Base-by-base conservation (phyloP, 495 filamentous ascomycete genomes). In the Penicillium salamii region DNA sequence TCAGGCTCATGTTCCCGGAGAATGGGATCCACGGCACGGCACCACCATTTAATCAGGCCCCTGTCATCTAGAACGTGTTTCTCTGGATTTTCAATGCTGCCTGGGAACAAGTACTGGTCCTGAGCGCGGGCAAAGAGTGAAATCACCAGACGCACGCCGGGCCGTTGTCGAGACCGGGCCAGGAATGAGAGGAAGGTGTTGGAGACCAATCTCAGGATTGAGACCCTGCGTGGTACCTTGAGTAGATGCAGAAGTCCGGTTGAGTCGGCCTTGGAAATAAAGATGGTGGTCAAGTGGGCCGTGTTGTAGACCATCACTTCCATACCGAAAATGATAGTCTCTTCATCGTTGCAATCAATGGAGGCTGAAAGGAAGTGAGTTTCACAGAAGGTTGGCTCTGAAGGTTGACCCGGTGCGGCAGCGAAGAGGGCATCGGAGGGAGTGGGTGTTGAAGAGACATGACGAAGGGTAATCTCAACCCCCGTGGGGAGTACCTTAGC, bases 21-120 rank as follows among this genome's bases (percentile, higher is more conserved):
- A 19, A 97, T 70, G 0, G 90, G 88, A 63, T 97, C 88, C 8
- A 95, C 65, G 14, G 89, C 87, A 17, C 80, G 80, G 65, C 90
- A 95, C 93, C 93, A 99, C 93, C 93, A 99, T 53, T 85, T 86
- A 28, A 97, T 88, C 29, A 99, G 65, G 2, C 86, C 87, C 42
- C 89, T 72, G 58, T 99, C 93, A 57, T 95, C 89, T 14, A 97
- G 75, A n/a, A 97, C 85, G 70, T 97, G 95, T 58, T 99, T 99
- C 23, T 78, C 79, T 13, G 63, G 49, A 62, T 97, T 96, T 50
- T 91, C 85, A 23, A 90, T 80, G 61, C 91, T 96, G 7, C 89
- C 90, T 0, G 92, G 90, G 60, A 96, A 99, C 9, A 99, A 78
- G 59, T 99, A 99, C 66, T 97, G 92, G 47, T 87, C 83, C 62